These are phyloP conservation scores for Debaryomyces subglobosus DNA, from an alignment of 1,139 yeast species.

Conservation along the genomic window DNA sequence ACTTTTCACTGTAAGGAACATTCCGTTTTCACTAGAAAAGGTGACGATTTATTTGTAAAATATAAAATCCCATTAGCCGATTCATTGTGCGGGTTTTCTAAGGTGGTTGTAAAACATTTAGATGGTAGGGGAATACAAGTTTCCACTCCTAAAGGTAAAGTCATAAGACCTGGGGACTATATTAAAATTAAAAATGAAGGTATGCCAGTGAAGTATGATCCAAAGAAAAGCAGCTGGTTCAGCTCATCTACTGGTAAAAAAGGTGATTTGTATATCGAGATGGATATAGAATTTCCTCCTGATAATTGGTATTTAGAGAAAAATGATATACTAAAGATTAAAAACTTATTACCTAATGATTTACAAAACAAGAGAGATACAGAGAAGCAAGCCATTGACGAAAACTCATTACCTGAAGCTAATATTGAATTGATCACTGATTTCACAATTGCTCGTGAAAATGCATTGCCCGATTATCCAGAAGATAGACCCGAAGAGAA, in stretches of 20 bases:
- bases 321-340: constrained; percentile 56
- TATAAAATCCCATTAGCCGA: constrained; percentile 72
- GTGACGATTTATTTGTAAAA: constrained; percentile 64
- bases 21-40: constrained; percentile 56
- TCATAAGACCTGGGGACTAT: constrained; percentile 75
- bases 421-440: constrained; percentile 47
- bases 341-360: constrained; percentile 56
- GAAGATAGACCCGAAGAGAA: constrained; percentile 26
- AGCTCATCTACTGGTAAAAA: constrained; percentile 29
- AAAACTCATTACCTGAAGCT: constrained; percentile 34
- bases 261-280: constrained; percentile 76
- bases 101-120: constrained; percentile 68
- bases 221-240: constrained; percentile 36
- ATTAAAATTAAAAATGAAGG: constrained; percentile 78
- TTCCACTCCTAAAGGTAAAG: constrained; percentile 73
- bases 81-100: constrained; percentile 79
- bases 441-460: constrained; percentile 33
- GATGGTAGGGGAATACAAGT: constrained; percentile 77
- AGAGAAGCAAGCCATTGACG: constrained; percentile 28
- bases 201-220: constrained; percentile 63
- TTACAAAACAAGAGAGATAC: constrained; percentile 26
- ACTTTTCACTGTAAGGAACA: constrained; percentile 54
- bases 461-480: constrained; percentile 40
- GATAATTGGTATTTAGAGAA: constrained; percentile 79
- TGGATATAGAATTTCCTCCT: constrained; percentile 79